Base-by-base conservation (phyloP, 2,329 filamentous ascomycete species). In the Mycosphaerella sp. region DNA sequence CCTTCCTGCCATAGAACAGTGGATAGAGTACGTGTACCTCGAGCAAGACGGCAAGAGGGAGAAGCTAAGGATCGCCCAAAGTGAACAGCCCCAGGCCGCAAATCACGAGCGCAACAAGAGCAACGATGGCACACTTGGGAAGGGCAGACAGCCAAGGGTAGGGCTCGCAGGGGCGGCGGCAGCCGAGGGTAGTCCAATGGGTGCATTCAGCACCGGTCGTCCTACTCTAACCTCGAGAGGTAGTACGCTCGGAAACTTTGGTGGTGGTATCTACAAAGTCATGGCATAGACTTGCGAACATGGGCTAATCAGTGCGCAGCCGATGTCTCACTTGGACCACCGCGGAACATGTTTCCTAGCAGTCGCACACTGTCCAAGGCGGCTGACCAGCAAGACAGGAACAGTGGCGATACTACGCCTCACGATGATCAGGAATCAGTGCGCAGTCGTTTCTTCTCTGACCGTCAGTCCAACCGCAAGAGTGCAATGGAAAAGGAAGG, bases 1-100 rank as follows among this genome's bases (percentile, higher is more conserved):
- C 58, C 78, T 96, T 41, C 90, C 89, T 59, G 86, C 89, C 21
- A 80, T 85, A 57, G 89, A 95, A 73, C 88, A 95, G 75, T 97
- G 90, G 90, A 95, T 96, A 89, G 89, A 91, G 86, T 95, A 71
- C 59, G 70, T 66, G 58, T 66, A 65, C 60, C 52, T 65, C 54
- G 64, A 66, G 53, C 56, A 54, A 53, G 62, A 66, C 54, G 63
- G 64, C 55, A 57, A 54, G 58, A 59, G 64, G 62, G 64, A 67
- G 52, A 67, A 64, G 64, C 65, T 67, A 66, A 67, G 65, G 64
- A 67, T 67, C 55, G 64, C 62, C 46, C 65, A 66, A 61, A 67
- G 65, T 66, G 64, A 67, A 56, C 49, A 60, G 35, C 44, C 53
- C 12, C 54, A 54, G 44, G 49, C 54, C 30, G 40, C 40, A 17